These are phyloP conservation scores for Pulveroboletus sp. DNA, from an alignment of 768 basidiomycete species.

Conservation along the genomic window DNA sequence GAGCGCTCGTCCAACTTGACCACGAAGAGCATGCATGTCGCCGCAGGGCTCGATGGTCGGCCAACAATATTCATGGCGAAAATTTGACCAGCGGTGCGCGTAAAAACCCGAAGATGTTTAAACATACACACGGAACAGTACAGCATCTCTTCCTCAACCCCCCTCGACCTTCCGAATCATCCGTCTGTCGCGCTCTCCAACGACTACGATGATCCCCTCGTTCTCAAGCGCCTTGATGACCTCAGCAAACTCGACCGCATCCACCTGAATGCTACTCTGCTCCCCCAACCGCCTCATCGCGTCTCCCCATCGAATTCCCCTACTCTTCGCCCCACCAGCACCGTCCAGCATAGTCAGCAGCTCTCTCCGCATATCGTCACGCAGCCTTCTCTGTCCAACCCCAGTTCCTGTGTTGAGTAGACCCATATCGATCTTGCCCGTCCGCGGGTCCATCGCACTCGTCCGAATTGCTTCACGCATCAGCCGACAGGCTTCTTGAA, in stretches of 20 bases:
- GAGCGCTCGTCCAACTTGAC: neutral
- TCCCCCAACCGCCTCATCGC: constrained; percentile 72
- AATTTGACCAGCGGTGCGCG: neutral
- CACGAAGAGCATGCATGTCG: neutral
- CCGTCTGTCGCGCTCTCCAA: constrained; percentile 83
- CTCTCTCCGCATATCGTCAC: constrained; percentile 87
- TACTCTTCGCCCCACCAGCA: constrained; percentile 42
- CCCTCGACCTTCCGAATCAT: constrained; percentile 67
- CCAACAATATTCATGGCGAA: neutral
- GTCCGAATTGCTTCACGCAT: constrained; percentile 97
- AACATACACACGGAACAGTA: constrained; percentile 1
- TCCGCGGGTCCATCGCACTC: constrained; percentile 91
- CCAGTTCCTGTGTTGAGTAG: constrained; percentile 92
- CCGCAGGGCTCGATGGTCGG: neutral
- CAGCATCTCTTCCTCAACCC: constrained; percentile 13
- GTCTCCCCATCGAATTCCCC: constrained; percentile 77
- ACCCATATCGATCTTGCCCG: constrained; percentile 97
- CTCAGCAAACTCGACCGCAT: constrained; percentile 74
- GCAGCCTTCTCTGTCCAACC: constrained; percentile 75
- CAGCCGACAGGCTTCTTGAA: constrained; percentile 86
- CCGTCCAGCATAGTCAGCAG: constrained; percentile 59
- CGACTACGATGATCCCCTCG: constrained; percentile 81
- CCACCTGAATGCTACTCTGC: constrained; percentile 82
- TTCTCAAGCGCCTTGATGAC: constrained; percentile 74
- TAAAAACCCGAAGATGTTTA: neutral